Percentiles rank a stretch among this genome's conserved stretches.
These are phyloP conservation scores for Leccinum subtestaceum DNA, from an alignment of 768 basidiomycete genomes.

Conservation along the genomic window DNA sequence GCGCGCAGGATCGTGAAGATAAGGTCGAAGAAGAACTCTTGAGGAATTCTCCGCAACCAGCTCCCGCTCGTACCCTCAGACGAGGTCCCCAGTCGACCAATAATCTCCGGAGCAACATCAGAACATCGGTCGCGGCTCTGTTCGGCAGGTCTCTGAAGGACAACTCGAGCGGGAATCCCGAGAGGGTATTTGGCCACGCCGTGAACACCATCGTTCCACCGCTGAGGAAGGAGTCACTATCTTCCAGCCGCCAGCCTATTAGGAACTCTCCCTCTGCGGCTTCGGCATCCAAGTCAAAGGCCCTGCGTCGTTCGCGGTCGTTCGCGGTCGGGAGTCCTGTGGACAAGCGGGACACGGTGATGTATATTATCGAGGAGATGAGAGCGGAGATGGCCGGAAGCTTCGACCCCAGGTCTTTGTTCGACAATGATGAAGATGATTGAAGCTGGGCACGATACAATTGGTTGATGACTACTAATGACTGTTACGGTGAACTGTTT, in stretches of 20 bases:
- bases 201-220: constrained; percentile 10
- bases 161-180: neutral
- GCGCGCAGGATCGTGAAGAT: neutral
- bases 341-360: constrained; percentile 7
- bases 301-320: constrained; percentile 27
- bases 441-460: neutral
- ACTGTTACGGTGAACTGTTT: neutral
- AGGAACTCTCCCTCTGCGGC: neutral
- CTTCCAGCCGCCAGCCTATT: neutral
- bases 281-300: constrained; percentile 8
- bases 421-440: constrained; percentile 9
- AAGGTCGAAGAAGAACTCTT: constrained; percentile 5
- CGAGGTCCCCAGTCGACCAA: constrained; percentile 5
- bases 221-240: constrained; percentile 16
- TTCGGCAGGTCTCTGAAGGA: constrained; percentile 1
- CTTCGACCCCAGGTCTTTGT: constrained; percentile 20
- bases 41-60: constrained; percentile 2
- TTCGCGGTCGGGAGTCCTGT: constrained; percentile 12
- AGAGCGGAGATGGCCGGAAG: constrained; percentile 14
- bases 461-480: neutral
- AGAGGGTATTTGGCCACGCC: constrained; percentile 19
- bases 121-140: constrained; percentile 6
- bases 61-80: constrained; percentile 9
- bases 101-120: constrained; percentile 4
- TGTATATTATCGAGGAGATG: constrained; percentile 19